These are phyloP conservation scores for Melampsora americana DNA, from an alignment of 1,284 basidiomycete species.

Conservation along the genomic window DNA sequence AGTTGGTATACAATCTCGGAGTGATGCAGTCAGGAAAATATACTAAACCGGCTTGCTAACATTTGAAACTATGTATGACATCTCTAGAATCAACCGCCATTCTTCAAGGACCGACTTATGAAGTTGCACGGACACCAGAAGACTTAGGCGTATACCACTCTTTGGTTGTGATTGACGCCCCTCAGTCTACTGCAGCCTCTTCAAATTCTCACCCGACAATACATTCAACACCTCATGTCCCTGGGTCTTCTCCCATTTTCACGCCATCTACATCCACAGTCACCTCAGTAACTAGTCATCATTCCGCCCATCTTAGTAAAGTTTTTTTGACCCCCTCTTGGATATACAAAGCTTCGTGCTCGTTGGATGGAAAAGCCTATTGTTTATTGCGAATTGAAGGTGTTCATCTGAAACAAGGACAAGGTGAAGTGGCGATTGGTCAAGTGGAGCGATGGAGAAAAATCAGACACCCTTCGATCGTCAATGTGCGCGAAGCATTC, in stretches of 20 bases:
- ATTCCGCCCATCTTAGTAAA: neutral
- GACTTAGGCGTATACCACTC: constrained; percentile 89
- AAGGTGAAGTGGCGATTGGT: constrained; percentile 67
- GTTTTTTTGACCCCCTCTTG: constrained; percentile 37
- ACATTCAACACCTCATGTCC: constrained; percentile 56
- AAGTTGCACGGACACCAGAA: constrained; percentile 68
- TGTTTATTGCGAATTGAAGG: constrained; percentile 59
- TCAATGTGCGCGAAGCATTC: constrained; percentile 85
- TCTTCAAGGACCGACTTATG: constrained; percentile 49
- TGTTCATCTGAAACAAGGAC: constrained; percentile 71
- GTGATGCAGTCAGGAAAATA: constrained; percentile 45
- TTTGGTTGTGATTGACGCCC: constrained; percentile 70
- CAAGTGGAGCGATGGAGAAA: constrained; percentile 83
- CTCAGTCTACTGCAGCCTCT: constrained; percentile 59
- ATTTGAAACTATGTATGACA: constrained; percentile 50
- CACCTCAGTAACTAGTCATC: constrained; percentile 66
- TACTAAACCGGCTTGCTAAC: constrained; percentile 36
- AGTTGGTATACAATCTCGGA: constrained; percentile 59
- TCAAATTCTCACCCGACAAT: constrained; percentile 68
- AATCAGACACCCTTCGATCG: constrained; percentile 81
- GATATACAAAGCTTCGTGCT: constrained; percentile 42
- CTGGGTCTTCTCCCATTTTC: neutral
- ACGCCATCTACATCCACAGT: constrained; percentile 62
- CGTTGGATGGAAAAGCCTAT: constrained; percentile 52
- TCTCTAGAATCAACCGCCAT: constrained; percentile 40